Evolutionary conservation across 768 basidiomycete species (phyloP).

Genomic region (Plicaturopsis crispa): DNA sequence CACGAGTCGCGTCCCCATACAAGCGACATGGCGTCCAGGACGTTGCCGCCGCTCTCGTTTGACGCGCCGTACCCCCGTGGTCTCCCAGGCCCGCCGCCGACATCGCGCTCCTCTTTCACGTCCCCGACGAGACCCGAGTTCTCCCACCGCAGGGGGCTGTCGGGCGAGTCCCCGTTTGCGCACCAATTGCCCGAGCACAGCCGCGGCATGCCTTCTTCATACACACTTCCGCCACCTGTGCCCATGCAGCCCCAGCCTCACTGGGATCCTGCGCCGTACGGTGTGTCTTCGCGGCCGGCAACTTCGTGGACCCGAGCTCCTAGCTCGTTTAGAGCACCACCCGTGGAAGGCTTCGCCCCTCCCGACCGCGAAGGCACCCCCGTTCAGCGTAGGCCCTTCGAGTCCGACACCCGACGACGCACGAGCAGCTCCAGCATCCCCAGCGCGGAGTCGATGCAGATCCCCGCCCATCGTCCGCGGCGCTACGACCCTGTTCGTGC

Average conservation of each 20-base stretch:
- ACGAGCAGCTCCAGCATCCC: not conserved
- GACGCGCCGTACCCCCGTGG: slow-evolving; percentile 9
- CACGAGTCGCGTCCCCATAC: too few species aligned
- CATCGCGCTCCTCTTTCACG: slow-evolving; percentile 11
- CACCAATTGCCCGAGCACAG: slow-evolving; percentile 12
- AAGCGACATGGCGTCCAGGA: too few species aligned
- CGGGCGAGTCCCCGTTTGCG: slow-evolving; percentile 14
- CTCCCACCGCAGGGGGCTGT: too few species aligned
- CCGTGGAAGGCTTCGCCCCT: slow-evolving; percentile 1
- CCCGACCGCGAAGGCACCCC: not conserved
- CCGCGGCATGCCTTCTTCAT: slow-evolving; percentile 6
- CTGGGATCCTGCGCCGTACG: slow-evolving; percentile 45
- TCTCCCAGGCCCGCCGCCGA: slow-evolving; percentile 8
- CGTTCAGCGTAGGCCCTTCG: not conserved
- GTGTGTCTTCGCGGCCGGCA: slow-evolving; percentile 26
- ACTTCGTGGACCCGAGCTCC: slow-evolving; percentile 28
- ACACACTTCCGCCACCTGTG: slow-evolving; percentile 47
- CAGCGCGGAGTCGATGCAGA: not conserved
- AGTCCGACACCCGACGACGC: not conserved
- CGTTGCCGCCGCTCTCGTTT: slow-evolving; percentile 26
- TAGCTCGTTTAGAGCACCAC: slow-evolving; percentile 4
- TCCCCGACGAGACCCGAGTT: slow-evolving; percentile 12
- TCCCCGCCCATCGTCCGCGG: slow-evolving; percentile 24
- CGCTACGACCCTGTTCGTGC: slow-evolving; percentile 49
- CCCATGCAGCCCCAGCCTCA: slow-evolving; percentile 61